Base-by-base conservation (phyloP, 2,329 filamentous ascomycete genomes). In the Cladosporium colombiae region DNA sequence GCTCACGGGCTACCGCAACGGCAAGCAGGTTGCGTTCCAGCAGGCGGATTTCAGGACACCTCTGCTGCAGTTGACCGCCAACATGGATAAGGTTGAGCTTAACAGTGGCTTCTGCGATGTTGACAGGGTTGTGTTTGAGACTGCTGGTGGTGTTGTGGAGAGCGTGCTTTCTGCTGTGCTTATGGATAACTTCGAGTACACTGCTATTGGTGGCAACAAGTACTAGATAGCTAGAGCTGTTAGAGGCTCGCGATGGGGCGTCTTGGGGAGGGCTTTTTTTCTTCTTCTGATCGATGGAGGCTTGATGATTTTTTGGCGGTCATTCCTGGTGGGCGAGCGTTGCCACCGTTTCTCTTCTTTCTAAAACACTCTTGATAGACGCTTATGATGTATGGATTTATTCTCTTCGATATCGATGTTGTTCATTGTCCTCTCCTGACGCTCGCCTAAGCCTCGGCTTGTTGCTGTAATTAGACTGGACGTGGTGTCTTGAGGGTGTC, bases 151-250 rank as follows among this genome's bases (percentile, higher is more conserved):
- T 16, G 50, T 63, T 18, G 11, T 63, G 25, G 16, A 23, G n/a
- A 18, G 27, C 25, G 61, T 63, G 13, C 61, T 63, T 18, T 27
- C 55, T 5, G 61, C 61, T 63, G 61, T 56, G 21, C 61, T 63
- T 16, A 56, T 63, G 61, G 61, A 63, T 25, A 49, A 63, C 61
- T 63, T 63, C 10, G 33, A 63, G 33, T 63, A 63, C 61, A 63
- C 25, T 31, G 56, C 61, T 18, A 29, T 56, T 14, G 13, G 7
- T 5, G 31, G 14, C 25, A 63, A 33, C 25, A 56, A 46, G 40
- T 46, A 46, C 8, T 46, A 46, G 40, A 46, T 46, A 13, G 11
- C 2, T 21, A 2, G 3, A 1, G n/a, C 8, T 3, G 40, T 11
- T 5, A 7, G n/a, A 46, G 40, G 40, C 8, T 46, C 23, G 8